phyloP scores from a whole-genome alignment of 2,329 filamentous ascomycete genomes.

The Cytospora piceicola region DNA sequence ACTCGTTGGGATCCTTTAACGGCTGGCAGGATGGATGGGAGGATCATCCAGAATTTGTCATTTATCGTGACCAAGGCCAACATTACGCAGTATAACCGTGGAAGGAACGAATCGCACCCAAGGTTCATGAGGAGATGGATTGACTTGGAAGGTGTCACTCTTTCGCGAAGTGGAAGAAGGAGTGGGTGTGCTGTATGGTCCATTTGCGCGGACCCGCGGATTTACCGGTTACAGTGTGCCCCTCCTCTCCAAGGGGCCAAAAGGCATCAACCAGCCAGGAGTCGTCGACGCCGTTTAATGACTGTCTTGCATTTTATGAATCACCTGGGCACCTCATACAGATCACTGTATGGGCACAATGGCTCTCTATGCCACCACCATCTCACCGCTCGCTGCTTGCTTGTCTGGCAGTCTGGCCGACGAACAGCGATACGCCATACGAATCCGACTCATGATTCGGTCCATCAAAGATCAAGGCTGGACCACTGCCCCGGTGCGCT shows the following conservation, averaged over 20 bases:
- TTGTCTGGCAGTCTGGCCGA: too few species aligned
- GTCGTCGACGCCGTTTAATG: background rate
- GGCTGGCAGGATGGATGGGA: background rate
- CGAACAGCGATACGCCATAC: too few species aligned
- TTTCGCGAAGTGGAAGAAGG: background rate
- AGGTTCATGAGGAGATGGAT: conserved; percentile 1
- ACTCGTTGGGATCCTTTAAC: background rate
- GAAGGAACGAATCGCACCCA: background rate
- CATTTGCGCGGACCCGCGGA: background rate
- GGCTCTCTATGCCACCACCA: too few species aligned
- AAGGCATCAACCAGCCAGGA: background rate
- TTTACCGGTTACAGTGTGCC: conserved; percentile 3
- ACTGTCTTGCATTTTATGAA: too few species aligned
- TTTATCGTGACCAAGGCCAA: background rate
- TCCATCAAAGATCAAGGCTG: background rate
- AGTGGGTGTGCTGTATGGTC: background rate
- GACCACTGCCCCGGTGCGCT: background rate
- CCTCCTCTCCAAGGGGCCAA: background rate
- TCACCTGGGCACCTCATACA: too few species aligned
- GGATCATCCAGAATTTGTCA: background rate
- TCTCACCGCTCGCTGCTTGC: too few species aligned
- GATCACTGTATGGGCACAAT: background rate
- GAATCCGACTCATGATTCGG: background rate
- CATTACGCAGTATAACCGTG: background rate
- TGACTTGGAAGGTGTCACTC: background rate